phyloP scores from a whole-genome alignment of 257 asterid species.

The Penstemon eatonii region DNA sequence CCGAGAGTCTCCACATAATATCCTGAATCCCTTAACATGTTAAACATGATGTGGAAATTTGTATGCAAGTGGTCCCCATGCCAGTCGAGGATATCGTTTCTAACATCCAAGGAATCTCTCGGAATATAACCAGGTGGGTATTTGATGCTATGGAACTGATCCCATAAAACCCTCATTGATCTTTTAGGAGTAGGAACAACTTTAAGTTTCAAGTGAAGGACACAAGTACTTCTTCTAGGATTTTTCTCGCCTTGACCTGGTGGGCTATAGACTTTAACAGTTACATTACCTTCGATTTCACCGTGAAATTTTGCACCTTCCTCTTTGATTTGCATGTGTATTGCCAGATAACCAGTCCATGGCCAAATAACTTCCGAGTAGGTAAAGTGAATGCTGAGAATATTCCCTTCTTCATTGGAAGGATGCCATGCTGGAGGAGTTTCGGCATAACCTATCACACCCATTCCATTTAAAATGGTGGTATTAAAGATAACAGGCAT shows the following conservation, averaged over 20 bases:
- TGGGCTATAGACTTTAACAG: constrained; percentile 76
- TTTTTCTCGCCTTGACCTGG: constrained; percentile 63
- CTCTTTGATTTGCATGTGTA: constrained; percentile 95
- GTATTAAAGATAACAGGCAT: constrained; percentile 94
- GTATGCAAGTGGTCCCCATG: constrained; percentile 99
- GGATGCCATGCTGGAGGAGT: constrained; percentile 93
- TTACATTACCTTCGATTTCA: constrained; percentile 85
- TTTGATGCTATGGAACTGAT: constrained; percentile 92
- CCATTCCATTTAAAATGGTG: constrained; percentile 97
- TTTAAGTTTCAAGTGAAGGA: constrained; percentile 71
- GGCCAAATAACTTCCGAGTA: constrained; percentile 97
- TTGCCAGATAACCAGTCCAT: constrained; percentile 95
- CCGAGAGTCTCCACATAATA: constrained; percentile 95
- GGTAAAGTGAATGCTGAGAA: constrained; percentile 82
- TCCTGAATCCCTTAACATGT: constrained; percentile 92
- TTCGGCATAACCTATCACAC: constrained; percentile 80
- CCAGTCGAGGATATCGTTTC: constrained; percentile 98
- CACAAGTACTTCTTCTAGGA: constrained; percentile 68
- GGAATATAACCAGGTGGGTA: constrained; percentile 99
- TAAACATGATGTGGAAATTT: constrained; percentile 92
- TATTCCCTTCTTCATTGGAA: constrained; percentile 76
- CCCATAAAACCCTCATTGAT: constrained; percentile 85
- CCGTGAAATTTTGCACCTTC: constrained; percentile 91
- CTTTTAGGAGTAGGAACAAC: constrained; percentile 92
- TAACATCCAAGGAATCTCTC: constrained; percentile 95